Evolutionary conservation across 441 rosid genomes (phyloP), one percentile per base, ranked within the genome.

Genomic region (Gossypium schwendimanii): DNA sequence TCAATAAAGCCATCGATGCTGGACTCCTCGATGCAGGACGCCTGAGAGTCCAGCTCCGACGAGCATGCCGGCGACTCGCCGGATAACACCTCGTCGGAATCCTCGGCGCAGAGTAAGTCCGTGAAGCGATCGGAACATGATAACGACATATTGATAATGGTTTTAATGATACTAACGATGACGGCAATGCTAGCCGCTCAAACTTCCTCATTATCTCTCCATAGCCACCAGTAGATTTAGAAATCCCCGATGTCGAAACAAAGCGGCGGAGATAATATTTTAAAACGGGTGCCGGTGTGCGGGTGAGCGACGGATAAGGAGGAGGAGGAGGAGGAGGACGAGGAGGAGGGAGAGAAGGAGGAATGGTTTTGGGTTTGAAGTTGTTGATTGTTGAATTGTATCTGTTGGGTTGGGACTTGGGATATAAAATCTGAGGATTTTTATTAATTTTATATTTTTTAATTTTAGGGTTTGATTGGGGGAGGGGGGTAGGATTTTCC

Each of bases 81-180:
- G 87, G 89, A 85, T 72, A 88, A 78, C 1, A 87, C 54, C 23
- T 73, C 65, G 26, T 87, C 89, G 55, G 85, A 87, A 74, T 87
- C 93, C 80, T 94, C 98, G 53, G 79, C 66, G 82, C 98, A 92
- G 33, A 87, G 88, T 65, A 94, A 91, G 82, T 90, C 92, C 73
- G 90, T 80, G 72, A 82, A 79, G 81, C 81, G 76, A 76, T 82
- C 89, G 65, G 87, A 76, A 75, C 60, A 87, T 14, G 90, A 81
- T 12, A 82, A 69, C 41, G 91, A 86, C 97, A 88, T 87, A 57
- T 45, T n/a, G 58, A 52, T 50, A n/a, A 6, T 7, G 17, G 20
- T 58, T 24, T 57, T 15, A 17, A 69, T 18, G 63, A 69, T 3
- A 12, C 1, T 1, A 72, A 71, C 71, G 45, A 49, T 18, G 23